phyloP scores from a whole-genome alignment of 2,329 filamentous ascomycete species.

The Purpureocillium takamizusanense region DNA sequence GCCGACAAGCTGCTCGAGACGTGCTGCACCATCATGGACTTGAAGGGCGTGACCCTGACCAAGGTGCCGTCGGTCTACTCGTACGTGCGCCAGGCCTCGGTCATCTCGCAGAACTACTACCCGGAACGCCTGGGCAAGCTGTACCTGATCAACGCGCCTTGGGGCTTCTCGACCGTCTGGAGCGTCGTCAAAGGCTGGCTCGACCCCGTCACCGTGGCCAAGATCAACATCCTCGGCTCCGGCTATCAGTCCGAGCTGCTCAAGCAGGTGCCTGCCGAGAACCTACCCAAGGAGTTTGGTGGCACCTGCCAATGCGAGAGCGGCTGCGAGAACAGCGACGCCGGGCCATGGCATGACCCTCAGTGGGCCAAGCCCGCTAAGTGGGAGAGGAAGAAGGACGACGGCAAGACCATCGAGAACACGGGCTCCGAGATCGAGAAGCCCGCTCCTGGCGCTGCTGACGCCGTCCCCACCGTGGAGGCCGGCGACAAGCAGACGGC shows the following conservation, averaged over 20 bases:
- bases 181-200: slow-evolving; percentile 84
- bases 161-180: slow-evolving; percentile 87
- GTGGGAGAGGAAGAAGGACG: slow-evolving; percentile 44
- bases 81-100: slow-evolving; percentile 77
- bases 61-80: slow-evolving; percentile 78
- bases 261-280: slow-evolving; percentile 78
- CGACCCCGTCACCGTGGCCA: slow-evolving; percentile 90
- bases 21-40: slow-evolving; percentile 96
- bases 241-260: slow-evolving; percentile 79
- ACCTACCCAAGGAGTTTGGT: slow-evolving; percentile 79
- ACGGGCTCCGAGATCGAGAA: slow-evolving; percentile 27
- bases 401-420: slow-evolving; percentile 27
- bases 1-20: slow-evolving; percentile 85
- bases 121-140: slow-evolving; percentile 92
- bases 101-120: slow-evolving; percentile 97
- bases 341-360: slow-evolving; percentile 77
- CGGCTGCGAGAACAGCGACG: slow-evolving; percentile 80
- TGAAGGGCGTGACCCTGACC: slow-evolving; percentile 83
- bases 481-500: slow-evolving; percentile 22
- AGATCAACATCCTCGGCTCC: slow-evolving; percentile 84
- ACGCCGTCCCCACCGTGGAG: slow-evolving; percentile 19
- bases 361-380: slow-evolving; percentile 58
- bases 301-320: slow-evolving; percentile 74
- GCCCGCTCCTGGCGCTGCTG: slow-evolving; percentile 19
- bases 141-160: slow-evolving; percentile 96